Base-by-base conservation (phyloP, 768 basidiomycete species). In the Psilocybe tampanensis region DNA sequence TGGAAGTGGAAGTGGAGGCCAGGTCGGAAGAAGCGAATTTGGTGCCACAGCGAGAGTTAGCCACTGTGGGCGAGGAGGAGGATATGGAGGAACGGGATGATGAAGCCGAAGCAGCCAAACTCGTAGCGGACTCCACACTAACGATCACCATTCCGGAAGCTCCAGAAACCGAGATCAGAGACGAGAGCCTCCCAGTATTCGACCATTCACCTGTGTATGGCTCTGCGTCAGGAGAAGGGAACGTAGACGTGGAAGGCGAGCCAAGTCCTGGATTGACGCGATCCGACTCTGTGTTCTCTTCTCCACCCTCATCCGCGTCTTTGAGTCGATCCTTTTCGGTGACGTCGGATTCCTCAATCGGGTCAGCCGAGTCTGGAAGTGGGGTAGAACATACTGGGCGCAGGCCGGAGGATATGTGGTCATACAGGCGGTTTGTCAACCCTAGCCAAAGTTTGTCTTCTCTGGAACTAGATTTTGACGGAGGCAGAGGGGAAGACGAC, bases 261-360 rank as follows among this genome's bases (percentile, higher is more conserved):
- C 12, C 17, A 17, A n/a, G 17, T 23, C 19, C 42, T 17, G 39
- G 23, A 5, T n/a, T 19, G 0, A 15, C 36, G 8, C 32, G 22
- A 2, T 34, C 58, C 9, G 55, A 42, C 9, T 63, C 57, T 29
- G 5, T 29, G 12, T 58, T 63, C 47, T 58, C 56, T 21, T 64
- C 67, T 45, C 69, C 74, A 8, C 49, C 53, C 2, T 55, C 29
- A 8, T 50, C 54, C 34, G 41, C 42, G 7, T 59, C 58, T 36
- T 33, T 48, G 18, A 33, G 7, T 19, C 47, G 47, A 29, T 76
- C 81, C 11, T 64, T 76, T 5, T 82, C 81, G 5, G 60, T 60
- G 13, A 67, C 71, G 8, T 76, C 76, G 7, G 64, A 65, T 47
- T 74, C 69, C 19, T 75, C 75, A 0, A 62, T 60, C 44, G 65